Percentiles rank a stretch among this genome's conserved stretches.
phyloP scores from a whole-genome alignment of 768 basidiomycete species.

The Galerina sulciceps region DNA sequence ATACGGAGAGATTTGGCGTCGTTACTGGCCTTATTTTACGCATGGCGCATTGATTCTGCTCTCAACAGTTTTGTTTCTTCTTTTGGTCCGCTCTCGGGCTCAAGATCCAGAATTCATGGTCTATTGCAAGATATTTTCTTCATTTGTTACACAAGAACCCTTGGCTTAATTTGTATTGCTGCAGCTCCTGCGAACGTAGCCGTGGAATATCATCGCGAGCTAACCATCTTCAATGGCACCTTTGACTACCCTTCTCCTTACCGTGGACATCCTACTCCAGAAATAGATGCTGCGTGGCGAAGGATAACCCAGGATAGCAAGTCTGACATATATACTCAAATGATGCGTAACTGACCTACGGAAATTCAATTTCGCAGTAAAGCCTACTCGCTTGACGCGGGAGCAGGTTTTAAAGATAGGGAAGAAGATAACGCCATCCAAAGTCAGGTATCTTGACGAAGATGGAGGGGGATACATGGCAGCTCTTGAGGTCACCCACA shows the following conservation, averaged over 20 bases:
- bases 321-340: neutral
- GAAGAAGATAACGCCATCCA: neutral
- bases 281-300: neutral
- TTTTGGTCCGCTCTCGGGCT: neutral
- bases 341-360: neutral
- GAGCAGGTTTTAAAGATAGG: neutral
- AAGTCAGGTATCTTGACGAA: neutral
- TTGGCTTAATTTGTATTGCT: too few relatives aligned
- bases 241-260: neutral
- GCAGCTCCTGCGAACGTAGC: neutral
- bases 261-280: neutral
- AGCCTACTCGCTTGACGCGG: neutral
- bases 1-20: neutral
- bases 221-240: neutral
- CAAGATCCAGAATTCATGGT: neutral
- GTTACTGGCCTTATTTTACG: conserved; percentile 6
- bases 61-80: neutral
- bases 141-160: too few relatives aligned
- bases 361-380: neutral
- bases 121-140: neutral
- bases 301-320: neutral
- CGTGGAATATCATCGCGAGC: neutral
- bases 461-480: conserved; percentile 3
- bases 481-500: neutral
- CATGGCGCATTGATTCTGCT: neutral